Conservation (phyloP, 23 red algal genomes). For the Gracilaria caudata region DNA sequence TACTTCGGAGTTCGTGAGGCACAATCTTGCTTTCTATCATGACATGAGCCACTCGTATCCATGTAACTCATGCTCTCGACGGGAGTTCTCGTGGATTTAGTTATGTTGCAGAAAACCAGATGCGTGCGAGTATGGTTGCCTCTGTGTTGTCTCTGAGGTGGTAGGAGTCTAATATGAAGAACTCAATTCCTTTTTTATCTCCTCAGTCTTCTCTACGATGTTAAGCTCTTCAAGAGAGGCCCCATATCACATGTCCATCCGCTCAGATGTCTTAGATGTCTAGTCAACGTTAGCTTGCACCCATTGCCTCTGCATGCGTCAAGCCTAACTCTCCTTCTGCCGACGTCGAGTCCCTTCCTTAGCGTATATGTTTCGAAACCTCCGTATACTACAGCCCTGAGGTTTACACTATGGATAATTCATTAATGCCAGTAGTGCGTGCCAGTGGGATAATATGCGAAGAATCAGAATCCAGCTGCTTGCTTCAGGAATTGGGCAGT, state of each 20-base stretch:
- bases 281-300: not conserved
- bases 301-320: not conserved
- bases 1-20: not conserved
- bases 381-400: not conserved
- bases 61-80: not conserved
- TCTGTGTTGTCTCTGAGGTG: conserved; percentile 4
- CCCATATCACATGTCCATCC: not conserved
- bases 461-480: conserved; percentile 26
- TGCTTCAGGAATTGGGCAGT: conserved; percentile 20
- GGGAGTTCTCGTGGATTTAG: no score
- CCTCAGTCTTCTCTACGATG: not conserved
- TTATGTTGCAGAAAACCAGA: not conserved
- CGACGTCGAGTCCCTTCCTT: not conserved
- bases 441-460: conserved; percentile 11
- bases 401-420: not conserved
- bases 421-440: not conserved
- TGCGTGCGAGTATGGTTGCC: not conserved
- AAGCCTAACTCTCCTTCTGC: not conserved
- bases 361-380: not conserved
- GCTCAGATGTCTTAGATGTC: not conserved
- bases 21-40: no score
- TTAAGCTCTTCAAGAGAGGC: not conserved
- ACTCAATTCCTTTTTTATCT: not conserved
- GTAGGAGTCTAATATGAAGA: not conserved
- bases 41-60: not conserved